A percentile compares a stretch with the other conserved stretches of the same genome.
Conservation (phyloP, 495 filamentous ascomycete genomes). For the Mycothermus thermophilus region DNA sequence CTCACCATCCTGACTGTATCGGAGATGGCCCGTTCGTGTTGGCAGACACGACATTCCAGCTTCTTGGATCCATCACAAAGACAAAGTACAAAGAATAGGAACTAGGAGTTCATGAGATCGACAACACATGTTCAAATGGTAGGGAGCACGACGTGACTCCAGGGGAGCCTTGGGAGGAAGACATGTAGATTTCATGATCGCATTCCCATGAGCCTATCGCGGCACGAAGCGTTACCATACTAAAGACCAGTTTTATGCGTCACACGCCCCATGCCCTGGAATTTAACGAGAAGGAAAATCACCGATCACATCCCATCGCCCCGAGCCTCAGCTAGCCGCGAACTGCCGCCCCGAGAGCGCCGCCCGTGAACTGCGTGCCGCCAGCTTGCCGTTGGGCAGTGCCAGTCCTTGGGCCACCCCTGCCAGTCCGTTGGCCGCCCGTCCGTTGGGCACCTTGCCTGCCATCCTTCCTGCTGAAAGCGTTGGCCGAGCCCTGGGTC, state of each 20-base stretch:
- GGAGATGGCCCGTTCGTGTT: background rate
- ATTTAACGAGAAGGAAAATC: conserved; percentile 21
- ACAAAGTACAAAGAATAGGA: no score
- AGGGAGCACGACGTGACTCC: no score
- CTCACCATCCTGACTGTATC: background rate
- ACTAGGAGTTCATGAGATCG: no score
- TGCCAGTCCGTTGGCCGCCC: conserved; percentile 49
- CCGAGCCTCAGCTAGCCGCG: conserved; percentile 25
- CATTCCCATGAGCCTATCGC: conserved; percentile 12
- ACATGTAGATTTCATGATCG: no score
- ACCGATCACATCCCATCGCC: conserved; percentile 7
- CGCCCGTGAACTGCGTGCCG: conserved; percentile 44
- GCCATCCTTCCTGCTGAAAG: conserved; percentile 79
- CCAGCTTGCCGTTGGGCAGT: conserved; percentile 41
- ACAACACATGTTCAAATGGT: no score
- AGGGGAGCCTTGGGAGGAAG: no score
- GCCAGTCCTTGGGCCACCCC: conserved; percentile 49
- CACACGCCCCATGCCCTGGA: conserved; percentile 21
- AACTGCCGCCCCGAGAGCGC: conserved; percentile 42
- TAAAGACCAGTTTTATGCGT: conserved; percentile 16
- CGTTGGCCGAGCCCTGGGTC: conserved; percentile 88
- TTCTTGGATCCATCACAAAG: no score
- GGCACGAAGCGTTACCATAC: conserved; percentile 13
- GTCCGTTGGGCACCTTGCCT: conserved; percentile 59
- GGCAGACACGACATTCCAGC: no score